phyloP scores from a whole-genome alignment of 768 basidiomycete genomes.

The Mycena metata region DNA sequence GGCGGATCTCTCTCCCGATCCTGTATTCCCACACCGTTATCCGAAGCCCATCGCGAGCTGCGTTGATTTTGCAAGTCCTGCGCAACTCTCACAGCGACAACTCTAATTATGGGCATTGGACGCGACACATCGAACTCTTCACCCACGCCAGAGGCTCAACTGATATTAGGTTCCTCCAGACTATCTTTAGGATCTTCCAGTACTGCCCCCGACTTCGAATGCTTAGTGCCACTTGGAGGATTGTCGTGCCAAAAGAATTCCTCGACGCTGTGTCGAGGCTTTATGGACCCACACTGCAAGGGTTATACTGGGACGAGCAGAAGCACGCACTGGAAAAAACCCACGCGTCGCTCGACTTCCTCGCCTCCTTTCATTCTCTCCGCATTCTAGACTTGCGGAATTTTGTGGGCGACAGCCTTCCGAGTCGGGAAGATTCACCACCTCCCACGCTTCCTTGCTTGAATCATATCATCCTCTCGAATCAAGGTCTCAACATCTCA shows the following conservation, averaged over 20 bases:
- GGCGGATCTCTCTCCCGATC: conserved; percentile 55
- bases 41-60: conserved; percentile 59
- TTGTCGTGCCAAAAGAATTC: conserved; percentile 59
- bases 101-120: conserved; percentile 58
- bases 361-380: conserved; percentile 57
- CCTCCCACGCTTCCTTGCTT: conserved; percentile 56
- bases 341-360: conserved; percentile 51
- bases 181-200: conserved; percentile 59
- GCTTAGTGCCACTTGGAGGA: conserved; percentile 63
- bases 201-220: conserved; percentile 60
- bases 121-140: conserved; percentile 62
- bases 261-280: conserved; percentile 55
- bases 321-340: conserved; percentile 43
- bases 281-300: conserved; percentile 57
- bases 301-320: conserved; percentile 60
- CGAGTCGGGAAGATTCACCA: conserved; percentile 28
- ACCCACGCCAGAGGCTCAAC: conserved; percentile 59
- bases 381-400: conserved; percentile 62
- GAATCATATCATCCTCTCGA: conserved; percentile 59
- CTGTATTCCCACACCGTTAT: conserved; percentile 63
- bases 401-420: conserved; percentile 48
- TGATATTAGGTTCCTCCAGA: conserved; percentile 55
- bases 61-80: conserved; percentile 53
- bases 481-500: conserved; percentile 51
- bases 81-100: conserved; percentile 31